Evolutionary conservation across 371 early-diverging fungal species (phyloP).

Genomic region (Rhizopus stolonifer): DNA sequence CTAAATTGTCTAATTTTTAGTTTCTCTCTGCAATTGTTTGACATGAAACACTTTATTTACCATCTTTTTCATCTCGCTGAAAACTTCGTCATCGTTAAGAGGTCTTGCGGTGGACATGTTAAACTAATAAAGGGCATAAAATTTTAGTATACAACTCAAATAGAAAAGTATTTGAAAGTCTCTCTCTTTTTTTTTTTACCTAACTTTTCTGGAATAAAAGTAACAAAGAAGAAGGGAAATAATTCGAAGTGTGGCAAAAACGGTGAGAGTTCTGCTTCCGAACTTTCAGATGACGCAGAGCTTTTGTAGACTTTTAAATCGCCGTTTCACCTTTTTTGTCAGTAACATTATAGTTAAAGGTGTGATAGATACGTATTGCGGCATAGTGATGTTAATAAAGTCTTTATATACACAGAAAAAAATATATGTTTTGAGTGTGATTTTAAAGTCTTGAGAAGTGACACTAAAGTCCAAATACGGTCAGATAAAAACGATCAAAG

Average conservation of each 20-base stretch:
- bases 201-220: not conserved
- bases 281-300: slow-evolving; percentile 3
- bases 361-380: too few relatives aligned
- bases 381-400: too few relatives aligned
- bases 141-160: too few relatives aligned
- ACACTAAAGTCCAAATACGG: too few relatives aligned
- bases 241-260: not conserved
- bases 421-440: too few relatives aligned
- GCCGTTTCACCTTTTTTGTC: not conserved
- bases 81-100: slow-evolving; percentile 92
- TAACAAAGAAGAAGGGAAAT: not conserved
- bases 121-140: not conserved
- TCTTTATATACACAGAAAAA: too few relatives aligned
- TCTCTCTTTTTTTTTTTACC: not conserved
- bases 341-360: too few relatives aligned
- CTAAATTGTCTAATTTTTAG: slow-evolving; percentile 31
- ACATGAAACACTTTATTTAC: slow-evolving; percentile 33
- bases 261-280: not conserved
- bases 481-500: too few relatives aligned
- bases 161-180: too few relatives aligned
- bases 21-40: not conserved
- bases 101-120: slow-evolving; percentile 56
- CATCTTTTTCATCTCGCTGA: slow-evolving; percentile 88
- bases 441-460: too few relatives aligned
- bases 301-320: not conserved